Evolutionary conservation across 2,329 filamentous ascomycete genomes (phyloP).

Genomic region (Zymoseptoria tritici): DNA sequence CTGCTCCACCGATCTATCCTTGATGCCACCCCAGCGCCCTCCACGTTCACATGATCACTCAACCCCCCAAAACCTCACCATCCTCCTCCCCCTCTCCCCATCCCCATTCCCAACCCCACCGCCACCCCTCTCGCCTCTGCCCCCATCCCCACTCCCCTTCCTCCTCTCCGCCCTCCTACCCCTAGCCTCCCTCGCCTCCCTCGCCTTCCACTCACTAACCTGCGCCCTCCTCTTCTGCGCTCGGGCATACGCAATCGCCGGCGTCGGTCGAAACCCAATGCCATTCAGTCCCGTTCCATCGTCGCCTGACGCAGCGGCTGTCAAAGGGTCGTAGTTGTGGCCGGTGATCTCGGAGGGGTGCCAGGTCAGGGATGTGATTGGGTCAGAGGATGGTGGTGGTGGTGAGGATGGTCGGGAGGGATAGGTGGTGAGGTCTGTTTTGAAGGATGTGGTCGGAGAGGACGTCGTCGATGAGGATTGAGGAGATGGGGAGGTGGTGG

Average conservation of each 20-base stretch:
- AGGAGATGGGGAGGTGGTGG: slow-evolving; percentile 12
- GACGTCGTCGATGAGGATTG: slow-evolving; percentile 1
- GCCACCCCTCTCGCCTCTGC: slow-evolving; percentile 3
- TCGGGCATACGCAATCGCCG: slow-evolving; percentile 50
- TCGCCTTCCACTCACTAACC: slow-evolving; percentile 51
- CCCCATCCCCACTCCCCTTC: slow-evolving; percentile 24
- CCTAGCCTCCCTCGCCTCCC: slow-evolving; percentile 53
- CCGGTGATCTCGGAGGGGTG: slow-evolving; percentile 57
- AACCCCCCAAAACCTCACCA: slow-evolving; percentile 11
- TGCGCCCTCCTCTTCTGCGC: slow-evolving; percentile 52
- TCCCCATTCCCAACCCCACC: slow-evolving; percentile 2
- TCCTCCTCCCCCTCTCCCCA: slow-evolving; percentile 3
- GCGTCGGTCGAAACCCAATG: slow-evolving; percentile 55
- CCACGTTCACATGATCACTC: no score
- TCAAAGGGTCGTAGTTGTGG: slow-evolving; percentile 42
- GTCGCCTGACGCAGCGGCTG: slow-evolving; percentile 44
- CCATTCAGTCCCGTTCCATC: slow-evolving; percentile 59
- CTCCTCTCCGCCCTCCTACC: slow-evolving; percentile 48
- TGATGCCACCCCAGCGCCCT: no score
- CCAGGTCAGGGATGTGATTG: slow-evolving; percentile 41
- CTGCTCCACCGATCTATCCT: no score
- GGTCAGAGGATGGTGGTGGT: slow-evolving; percentile 1
- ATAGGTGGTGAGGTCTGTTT: slow-evolving; percentile 4
- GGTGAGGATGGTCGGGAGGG: slow-evolving; percentile 1
- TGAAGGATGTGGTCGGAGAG: background rate